Percentiles rank a stretch among this genome's conserved stretches.
Conservation (phyloP, 495 filamentous ascomycete genomes). For the Penicillium coprophilum region DNA sequence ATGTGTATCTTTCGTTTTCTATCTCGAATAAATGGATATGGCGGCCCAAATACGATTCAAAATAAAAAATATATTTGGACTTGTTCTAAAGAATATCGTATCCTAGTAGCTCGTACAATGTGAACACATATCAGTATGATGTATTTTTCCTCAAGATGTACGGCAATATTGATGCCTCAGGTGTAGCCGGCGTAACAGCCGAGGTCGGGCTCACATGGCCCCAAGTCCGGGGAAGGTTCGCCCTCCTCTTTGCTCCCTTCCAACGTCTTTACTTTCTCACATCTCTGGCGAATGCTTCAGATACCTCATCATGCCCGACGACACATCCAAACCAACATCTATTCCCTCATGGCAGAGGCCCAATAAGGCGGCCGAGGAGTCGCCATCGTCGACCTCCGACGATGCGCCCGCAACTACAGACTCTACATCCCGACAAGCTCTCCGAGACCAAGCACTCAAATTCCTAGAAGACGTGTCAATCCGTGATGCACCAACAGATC, state of each 20-base stretch:
- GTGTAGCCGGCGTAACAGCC: conserved; percentile 24
- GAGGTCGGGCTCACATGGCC: conserved; percentile 36
- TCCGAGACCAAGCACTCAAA: conserved; percentile 67
- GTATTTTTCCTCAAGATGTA: background rate
- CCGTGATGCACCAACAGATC: conserved; percentile 63
- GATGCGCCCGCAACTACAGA: conserved; percentile 30
- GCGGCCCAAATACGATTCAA: background rate
- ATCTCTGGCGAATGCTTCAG: background rate
- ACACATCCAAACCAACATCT: conserved; percentile 33
- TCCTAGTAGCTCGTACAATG: background rate
- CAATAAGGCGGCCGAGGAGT: conserved; percentile 23
- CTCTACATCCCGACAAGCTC: conserved; percentile 36
- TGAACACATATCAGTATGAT: background rate
- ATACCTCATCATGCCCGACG: conserved; percentile 38
- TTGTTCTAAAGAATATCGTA: background rate
- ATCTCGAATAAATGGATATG: background rate
- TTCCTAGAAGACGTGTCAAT: conserved; percentile 85
- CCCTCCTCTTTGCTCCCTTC: conserved; percentile 11
- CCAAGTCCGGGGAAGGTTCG: conserved; percentile 25
- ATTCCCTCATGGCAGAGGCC: conserved; percentile 51
- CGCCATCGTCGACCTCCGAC: conserved; percentile 35
- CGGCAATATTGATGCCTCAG: conserved; percentile 6
- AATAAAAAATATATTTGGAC: background rate
- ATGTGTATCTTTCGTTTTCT: background rate
- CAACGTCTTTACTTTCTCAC: background rate